Evolutionary conservation across 768 basidiomycete genomes (phyloP), one percentile per base, ranked within the genome.

Genomic region (Macrocybe gigantea): DNA sequence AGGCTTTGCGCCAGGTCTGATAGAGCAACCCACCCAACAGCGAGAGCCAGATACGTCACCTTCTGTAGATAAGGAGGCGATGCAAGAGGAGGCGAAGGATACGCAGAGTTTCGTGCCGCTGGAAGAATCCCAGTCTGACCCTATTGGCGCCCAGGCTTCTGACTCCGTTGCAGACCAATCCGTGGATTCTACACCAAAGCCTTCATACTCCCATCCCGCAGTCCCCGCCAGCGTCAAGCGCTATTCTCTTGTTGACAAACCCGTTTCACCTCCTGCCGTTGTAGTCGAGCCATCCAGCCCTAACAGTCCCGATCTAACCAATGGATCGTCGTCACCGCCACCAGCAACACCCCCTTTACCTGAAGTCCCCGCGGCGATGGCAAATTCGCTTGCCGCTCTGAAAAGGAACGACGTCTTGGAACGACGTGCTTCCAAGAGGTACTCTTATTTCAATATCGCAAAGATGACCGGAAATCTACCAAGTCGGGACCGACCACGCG

Each of bases 381-480:
- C 87, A 44, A 80, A 80, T 58, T 87, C 90, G 5, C 76, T 98
- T 7, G 92, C 90, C 6, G 93, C 93, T 6, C 74, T 99, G 40
- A 87, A 94, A 66, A 83, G 86, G 57, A 83, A 80, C 44, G 93
- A 94, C 55, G 77, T 82, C 1, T 77, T 98, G 35, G 91, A 93
- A 57, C 81, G 95, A 14, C 77, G 95, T 40, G 95, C 95, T 12
- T 93, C 90, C 14, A 97, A 97, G 62, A 88, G 96, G 0, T 98
- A 93, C 68, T 96, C 93, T 38, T 84, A 85, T 1, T 98, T 95
- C 62, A 90, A 93, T 53, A 88, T 97, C 57, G 83, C 87, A 41
- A 94, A 94, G 69, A 94, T 98, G 85, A 85, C 91, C 3, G 82
- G 84, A 11, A 70, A 64, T 22, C 64, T 75, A 13, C 63, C 67